phyloP scores from a whole-genome alignment of 2,329 filamentous ascomycete genomes.

The Sphaerostilbella broomeana region DNA sequence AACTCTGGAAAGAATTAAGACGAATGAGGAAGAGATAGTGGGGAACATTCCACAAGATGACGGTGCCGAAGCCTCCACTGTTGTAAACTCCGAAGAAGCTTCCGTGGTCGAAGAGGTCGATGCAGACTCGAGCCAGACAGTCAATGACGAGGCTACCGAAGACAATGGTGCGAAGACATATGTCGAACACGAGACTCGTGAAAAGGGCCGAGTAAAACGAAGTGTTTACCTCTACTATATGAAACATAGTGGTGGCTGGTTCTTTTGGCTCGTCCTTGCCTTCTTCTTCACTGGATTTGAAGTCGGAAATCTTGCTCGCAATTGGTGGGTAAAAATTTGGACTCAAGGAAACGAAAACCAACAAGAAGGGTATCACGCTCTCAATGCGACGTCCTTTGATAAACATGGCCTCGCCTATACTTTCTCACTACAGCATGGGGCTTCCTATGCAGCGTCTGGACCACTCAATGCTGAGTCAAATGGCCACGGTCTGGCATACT shows the following conservation, averaged over 20 bases:
- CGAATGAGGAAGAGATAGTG: constrained; percentile 42
- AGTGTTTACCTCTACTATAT: constrained; percentile 64
- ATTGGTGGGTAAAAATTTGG: constrained; percentile 61
- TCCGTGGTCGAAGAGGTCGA: constrained; percentile 37
- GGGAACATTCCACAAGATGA: constrained; percentile 44
- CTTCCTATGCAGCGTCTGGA: constrained; percentile 33
- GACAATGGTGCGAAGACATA: constrained; percentile 58
- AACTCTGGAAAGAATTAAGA: constrained; percentile 50
- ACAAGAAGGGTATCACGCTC: constrained; percentile 11
- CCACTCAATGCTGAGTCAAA: constrained; percentile 21
- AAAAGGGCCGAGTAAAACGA: constrained; percentile 61
- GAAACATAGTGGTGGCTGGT: constrained; percentile 55
- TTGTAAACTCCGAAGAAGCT: constrained; percentile 48
- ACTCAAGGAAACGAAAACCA: constrained; percentile 32
- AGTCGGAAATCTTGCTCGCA: constrained; percentile 49
- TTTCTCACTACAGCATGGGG: constrained; percentile 41
- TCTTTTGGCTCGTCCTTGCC: constrained; percentile 52
- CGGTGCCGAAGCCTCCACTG: constrained; percentile 34
- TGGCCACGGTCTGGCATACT: constrained; percentile 48
- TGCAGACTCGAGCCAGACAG: constrained; percentile 31
- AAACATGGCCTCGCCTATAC: constrained; percentile 36
- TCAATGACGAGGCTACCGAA: constrained; percentile 38
- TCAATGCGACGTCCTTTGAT: constrained; percentile 17
- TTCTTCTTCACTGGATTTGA: constrained; percentile 50
- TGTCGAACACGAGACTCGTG: constrained; percentile 66